phyloP scores from a whole-genome alignment of 495 filamentous ascomycete genomes.

The Neurospora sp. region DNA sequence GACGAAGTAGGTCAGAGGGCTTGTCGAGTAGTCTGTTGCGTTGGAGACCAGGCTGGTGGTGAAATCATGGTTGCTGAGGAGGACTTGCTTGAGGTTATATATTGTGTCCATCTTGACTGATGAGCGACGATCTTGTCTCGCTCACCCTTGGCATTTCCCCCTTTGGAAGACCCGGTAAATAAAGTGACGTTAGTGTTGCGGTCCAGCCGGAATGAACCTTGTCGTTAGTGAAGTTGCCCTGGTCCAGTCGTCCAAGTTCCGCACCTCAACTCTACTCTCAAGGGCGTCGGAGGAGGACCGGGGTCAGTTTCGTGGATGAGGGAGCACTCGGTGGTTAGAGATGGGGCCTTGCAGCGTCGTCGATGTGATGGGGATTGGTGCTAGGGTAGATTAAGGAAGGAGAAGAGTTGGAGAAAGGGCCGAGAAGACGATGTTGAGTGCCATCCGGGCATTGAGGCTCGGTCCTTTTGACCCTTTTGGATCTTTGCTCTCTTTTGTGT shows the following conservation, averaged over 20 bases:
- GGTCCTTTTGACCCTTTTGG: neutral
- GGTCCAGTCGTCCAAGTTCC: neutral
- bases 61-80: neutral
- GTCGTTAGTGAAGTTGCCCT: neutral
- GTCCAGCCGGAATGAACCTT: neutral
- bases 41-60: neutral
- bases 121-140: neutral
- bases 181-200: neutral
- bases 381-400: neutral
- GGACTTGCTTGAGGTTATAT: conserved; percentile 2
- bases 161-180: neutral
- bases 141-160: neutral
- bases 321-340: neutral
- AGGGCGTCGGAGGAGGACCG: neutral
- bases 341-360: neutral
- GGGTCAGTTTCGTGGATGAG: neutral
- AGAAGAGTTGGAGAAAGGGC: neutral
- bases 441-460: neutral
- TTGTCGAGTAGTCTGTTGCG: conserved; percentile 3
- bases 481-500: neutral
- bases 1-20: conserved; percentile 27
- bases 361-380: neutral
- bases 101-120: neutral
- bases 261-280: neutral
- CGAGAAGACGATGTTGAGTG: neutral